phyloP scores from a whole-genome alignment of 768 basidiomycete genomes.

The Lentinula sp. region DNA sequence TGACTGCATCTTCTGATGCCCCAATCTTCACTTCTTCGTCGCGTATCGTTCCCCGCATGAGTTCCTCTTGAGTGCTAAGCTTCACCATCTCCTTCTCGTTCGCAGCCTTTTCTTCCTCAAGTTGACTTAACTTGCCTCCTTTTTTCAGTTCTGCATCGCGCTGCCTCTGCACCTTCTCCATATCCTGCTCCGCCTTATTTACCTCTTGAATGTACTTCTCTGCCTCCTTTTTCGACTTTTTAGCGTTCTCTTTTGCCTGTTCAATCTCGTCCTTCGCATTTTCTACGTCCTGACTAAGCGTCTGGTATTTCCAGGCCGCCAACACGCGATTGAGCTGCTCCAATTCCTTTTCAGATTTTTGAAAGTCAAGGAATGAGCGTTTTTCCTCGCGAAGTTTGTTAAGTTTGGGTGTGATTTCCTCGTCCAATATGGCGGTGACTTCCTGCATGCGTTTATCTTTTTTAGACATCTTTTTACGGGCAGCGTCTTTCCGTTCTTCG shows the following conservation, averaged over 20 bases:
- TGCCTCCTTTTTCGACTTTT: constrained; percentile 37
- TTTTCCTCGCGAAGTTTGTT: constrained; percentile 89
- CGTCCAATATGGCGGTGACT: constrained; percentile 68
- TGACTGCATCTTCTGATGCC: constrained; percentile 46
- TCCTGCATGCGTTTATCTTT: constrained; percentile 96
- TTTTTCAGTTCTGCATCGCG: constrained; percentile 87
- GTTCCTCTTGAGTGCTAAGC: constrained; percentile 77
- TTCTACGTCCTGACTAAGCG: constrained; percentile 43
- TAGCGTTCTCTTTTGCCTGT: constrained; percentile 42
- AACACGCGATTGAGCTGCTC: constrained; percentile 79
- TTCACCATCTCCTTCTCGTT: constrained; percentile 80
- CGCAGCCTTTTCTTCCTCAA: constrained; percentile 75
- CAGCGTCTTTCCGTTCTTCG: constrained; percentile 96
- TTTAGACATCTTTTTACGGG: constrained; percentile 91
- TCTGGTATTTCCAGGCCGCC: constrained; percentile 86
- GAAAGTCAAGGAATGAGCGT: constrained; percentile 80
- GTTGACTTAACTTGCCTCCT: constrained; percentile 84
- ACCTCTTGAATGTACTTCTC: constrained; percentile 48
- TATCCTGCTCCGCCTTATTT: constrained; percentile 61
- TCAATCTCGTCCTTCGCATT: constrained; percentile 53
- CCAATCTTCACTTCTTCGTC: constrained; percentile 69
- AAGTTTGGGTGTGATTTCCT: constrained; percentile 93
- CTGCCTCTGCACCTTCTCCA: constrained; percentile 48
- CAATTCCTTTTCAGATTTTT: constrained; percentile 83
- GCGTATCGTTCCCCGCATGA: constrained; percentile 65